Percentiles rank a stretch among this genome's conserved stretches.
These are phyloP conservation scores for Clavispora carvajalis DNA, from an alignment of 805 yeast genomes.

Conservation along the genomic window DNA sequence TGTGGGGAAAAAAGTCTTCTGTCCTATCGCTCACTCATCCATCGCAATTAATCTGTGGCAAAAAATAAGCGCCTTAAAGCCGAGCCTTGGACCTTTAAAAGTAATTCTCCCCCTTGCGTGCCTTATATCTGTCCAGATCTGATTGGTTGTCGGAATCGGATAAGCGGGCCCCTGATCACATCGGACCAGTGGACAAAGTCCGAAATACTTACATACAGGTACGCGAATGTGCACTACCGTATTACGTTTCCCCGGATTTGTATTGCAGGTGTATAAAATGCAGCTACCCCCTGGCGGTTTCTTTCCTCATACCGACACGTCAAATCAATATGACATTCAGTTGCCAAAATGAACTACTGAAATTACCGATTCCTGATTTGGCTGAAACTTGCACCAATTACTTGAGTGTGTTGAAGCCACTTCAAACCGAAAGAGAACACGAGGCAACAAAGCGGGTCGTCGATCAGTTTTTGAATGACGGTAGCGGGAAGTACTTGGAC, in stretches of 20 bases:
- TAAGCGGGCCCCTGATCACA: not conserved
- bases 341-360: conserved; percentile 52
- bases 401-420: conserved; percentile 63
- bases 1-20: not conserved
- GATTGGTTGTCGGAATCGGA: not conserved
- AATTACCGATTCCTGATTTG: conserved; percentile 78
- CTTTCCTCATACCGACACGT: too few relatives aligned
- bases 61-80: too few relatives aligned
- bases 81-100: too few relatives aligned
- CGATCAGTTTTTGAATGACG: conserved; percentile 44
- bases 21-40: not conserved
- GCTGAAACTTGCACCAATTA: conserved; percentile 62
- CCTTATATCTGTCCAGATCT: not conserved
- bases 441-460: conserved; percentile 55
- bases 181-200: conserved; percentile 2
- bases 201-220: not conserved
- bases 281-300: conserved; percentile 1
- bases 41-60: too few relatives aligned
- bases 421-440: conserved; percentile 76
- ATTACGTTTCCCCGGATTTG: conserved; percentile 15
- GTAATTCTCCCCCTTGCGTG: too few relatives aligned
- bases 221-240: not conserved
- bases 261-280: conserved; percentile 7
- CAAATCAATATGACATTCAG: conserved; percentile 51
- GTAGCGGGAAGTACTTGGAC: conserved; percentile 55